A percentile compares a stretch with the other conserved stretches of the same genome.
Evolutionary conservation across 106 monocot genomes (phyloP).

Genomic region (Triglochin maritima): DNA sequence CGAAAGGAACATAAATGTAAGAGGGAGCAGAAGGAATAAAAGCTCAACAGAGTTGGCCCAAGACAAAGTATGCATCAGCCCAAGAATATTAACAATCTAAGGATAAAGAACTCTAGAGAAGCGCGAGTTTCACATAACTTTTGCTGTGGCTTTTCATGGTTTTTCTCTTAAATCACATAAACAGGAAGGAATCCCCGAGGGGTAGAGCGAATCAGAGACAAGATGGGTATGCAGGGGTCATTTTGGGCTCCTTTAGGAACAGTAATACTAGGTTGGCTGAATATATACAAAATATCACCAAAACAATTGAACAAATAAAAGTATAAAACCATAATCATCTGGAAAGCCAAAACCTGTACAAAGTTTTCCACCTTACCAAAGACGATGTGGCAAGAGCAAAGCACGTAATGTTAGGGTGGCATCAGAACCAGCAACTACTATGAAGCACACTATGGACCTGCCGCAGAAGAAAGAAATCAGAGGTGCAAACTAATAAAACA

Average conservation of each 20-base stretch:
- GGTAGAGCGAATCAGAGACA: no score
- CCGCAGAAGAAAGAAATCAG: background rate
- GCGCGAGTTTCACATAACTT: no score
- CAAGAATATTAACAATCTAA: no score
- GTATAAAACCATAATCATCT: background rate
- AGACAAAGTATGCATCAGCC: background rate
- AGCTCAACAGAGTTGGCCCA: background rate
- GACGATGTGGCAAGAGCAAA: constrained; percentile 69
- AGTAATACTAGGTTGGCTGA: background rate
- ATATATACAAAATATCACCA: background rate
- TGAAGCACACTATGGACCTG: constrained; percentile 76
- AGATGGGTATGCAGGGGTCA: no score
- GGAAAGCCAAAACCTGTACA: background rate
- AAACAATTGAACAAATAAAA: background rate
- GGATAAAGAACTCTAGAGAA: no score
- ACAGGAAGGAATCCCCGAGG: no score
- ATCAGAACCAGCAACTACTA: constrained; percentile 94
- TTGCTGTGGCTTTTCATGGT: no score
- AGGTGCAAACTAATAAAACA: no score
- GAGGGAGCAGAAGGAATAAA: background rate
- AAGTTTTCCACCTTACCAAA: constrained; percentile 42
- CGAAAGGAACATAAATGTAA: background rate
- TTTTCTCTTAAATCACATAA: no score
- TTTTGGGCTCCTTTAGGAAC: background rate
- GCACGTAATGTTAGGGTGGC: constrained; percentile 63